phyloP scores from a whole-genome alignment of 2,329 filamentous ascomycete genomes.

The Coniochaeta prunicola region DNA sequence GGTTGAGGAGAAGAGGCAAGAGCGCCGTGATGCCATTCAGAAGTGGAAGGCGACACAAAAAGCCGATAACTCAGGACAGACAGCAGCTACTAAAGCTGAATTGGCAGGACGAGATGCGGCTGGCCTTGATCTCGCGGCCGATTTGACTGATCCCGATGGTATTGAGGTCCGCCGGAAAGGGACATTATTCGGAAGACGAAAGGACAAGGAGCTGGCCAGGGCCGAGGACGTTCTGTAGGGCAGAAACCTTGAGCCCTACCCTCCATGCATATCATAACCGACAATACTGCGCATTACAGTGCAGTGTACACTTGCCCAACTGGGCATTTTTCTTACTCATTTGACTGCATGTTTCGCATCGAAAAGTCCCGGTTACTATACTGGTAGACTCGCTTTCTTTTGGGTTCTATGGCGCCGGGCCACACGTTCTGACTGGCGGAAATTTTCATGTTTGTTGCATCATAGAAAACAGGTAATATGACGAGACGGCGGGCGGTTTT shows the following conservation, averaged over 20 bases:
- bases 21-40: slow-evolving; percentile 47
- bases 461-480: neutral
- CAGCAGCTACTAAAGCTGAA: neutral
- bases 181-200: slow-evolving; percentile 36
- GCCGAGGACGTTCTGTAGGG: slow-evolving; percentile 23
- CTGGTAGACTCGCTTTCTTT: neutral
- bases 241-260: neutral
- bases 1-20: slow-evolving; percentile 68
- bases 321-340: neutral
- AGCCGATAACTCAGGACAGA: slow-evolving; percentile 10
- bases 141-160: slow-evolving; percentile 23
- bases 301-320: neutral
- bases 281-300: neutral
- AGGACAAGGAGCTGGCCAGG: slow-evolving; percentile 23
- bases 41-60: slow-evolving; percentile 36
- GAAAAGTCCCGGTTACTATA: neutral
- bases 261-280: neutral
- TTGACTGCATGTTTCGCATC: neutral
- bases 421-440: neutral
- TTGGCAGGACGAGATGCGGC: slow-evolving; percentile 2
- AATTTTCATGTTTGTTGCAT: neutral
- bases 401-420: neutral
- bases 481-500: neutral
- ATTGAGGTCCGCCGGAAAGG: slow-evolving; percentile 30
- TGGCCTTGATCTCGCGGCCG: slow-evolving; percentile 14